Evolutionary conservation across 2,329 filamentous ascomycete genomes (phyloP), one percentile per base, ranked within the genome.

Genomic region (Fusarium abutilonis): DNA sequence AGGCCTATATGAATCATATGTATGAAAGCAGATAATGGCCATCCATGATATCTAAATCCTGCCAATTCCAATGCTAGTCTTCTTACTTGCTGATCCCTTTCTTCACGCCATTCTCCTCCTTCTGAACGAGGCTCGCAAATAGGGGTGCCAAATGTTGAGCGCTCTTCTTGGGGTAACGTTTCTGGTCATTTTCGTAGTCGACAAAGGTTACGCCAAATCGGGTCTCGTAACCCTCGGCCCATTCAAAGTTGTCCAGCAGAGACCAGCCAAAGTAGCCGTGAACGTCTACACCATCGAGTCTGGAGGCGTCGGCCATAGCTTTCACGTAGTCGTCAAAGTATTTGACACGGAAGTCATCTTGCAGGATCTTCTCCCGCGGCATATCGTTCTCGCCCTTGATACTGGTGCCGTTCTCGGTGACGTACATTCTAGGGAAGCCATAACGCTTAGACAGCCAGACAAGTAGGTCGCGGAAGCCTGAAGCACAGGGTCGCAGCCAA

Each of bases 191-290:
- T 68, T 86, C 79, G 74, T 95, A 96, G 77, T 96, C 91, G 48
- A 96, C 91, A 73, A 84, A 95, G 7, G 89, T 91, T 53, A 93
- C 91, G 23, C 92, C 92, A 70, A 96, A 96, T 36, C 92, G 84
- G 39, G 91, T 95, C 78, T 91, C 88, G 72, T 94, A 96, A 10
- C 92, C 92, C 74, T 96, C 92, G n/a, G 92, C 90, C 91, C 91
- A 94, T 77, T 94, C 91, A 70, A 94, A 94, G 80, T 94, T 94
- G 77, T 96, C 92, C 84, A 96, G 86, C 64, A 96, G 82, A 74
- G 89, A 92, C 92, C 92, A 96, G 14, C 89, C 92, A 80, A 94
- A 86, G 77, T 95, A 96, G 4, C 88, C 91, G 67, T 84, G 82
- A 51, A 94, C 89, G 70, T 94, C 84, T 44, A 93, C 90, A n/a